phyloP scores from a whole-genome alignment of 2,329 filamentous ascomycete genomes.

The Epicoccum nigrum region DNA sequence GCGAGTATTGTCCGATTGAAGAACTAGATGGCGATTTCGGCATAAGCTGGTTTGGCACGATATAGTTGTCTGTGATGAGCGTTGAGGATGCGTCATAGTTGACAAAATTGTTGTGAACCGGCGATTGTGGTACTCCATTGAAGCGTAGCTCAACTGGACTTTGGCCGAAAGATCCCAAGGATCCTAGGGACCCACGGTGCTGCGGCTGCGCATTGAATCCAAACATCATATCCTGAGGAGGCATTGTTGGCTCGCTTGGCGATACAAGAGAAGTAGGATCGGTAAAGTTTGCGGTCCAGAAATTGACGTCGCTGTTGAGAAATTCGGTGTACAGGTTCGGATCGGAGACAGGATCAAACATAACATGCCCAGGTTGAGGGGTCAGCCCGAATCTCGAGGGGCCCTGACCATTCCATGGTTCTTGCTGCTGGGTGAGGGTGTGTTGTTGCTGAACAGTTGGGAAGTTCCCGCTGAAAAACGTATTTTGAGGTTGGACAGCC shows the following conservation, averaged over 20 bases:
- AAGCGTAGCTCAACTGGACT: constrained; percentile 33
- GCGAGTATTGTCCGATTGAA: constrained; percentile 24
- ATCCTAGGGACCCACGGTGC: constrained; percentile 18
- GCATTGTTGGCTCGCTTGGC: constrained; percentile 34
- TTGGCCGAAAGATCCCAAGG: constrained; percentile 19
- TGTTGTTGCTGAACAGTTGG: constrained; percentile 11
- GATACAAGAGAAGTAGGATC: constrained; percentile 36
- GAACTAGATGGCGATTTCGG: constrained; percentile 34
- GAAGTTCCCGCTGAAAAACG: constrained; percentile 29
- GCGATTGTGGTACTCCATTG: constrained; percentile 31
- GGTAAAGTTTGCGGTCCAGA: constrained; percentile 36
- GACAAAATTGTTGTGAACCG: constrained; percentile 33
- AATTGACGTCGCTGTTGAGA: constrained; percentile 26
- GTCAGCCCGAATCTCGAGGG: constrained; percentile 35
- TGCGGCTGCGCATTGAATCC: constrained; percentile 24
- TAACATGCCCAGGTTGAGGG: constrained; percentile 34
- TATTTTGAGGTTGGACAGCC: constrained; percentile 25
- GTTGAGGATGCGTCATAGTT: constrained; percentile 36
- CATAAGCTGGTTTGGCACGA: constrained; percentile 21
- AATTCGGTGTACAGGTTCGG: constrained; percentile 28
- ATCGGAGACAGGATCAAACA: constrained; percentile 43
- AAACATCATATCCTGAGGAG: constrained; percentile 33
- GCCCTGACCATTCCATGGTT: constrained; percentile 42
- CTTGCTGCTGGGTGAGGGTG: constrained; percentile 32
- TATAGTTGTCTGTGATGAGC: constrained; percentile 35